A percentile compares a stretch with the other conserved stretches of the same genome.
Conservation (phyloP, 129 eudicot species). For the Chrysanthemum lavandulifolium region DNA sequence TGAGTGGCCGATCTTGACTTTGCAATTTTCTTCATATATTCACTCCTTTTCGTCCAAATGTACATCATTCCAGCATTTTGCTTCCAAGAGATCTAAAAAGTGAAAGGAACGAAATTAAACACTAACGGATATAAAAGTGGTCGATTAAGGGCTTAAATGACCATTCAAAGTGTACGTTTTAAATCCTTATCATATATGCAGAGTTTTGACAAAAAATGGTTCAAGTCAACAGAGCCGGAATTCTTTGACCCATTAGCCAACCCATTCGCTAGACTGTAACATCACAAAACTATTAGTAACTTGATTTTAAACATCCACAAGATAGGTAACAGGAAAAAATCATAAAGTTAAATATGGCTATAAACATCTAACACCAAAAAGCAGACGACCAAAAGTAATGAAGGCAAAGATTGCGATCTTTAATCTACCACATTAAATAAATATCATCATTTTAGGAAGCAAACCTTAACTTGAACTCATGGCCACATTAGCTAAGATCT, state of each 20-base stretch:
- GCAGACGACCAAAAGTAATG: slow-evolving; percentile 6
- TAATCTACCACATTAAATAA: slow-evolving; percentile 16
- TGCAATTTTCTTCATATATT: no score
- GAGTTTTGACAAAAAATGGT: no score
- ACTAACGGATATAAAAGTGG: no score
- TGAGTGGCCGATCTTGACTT: no score
- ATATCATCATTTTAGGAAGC: neutral
- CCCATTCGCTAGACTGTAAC: neutral
- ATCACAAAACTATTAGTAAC: slow-evolving; percentile 10
- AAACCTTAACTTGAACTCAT: slow-evolving; percentile 18
- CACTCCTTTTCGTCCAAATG: no score
- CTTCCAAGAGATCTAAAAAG: no score
- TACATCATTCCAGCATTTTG: no score
- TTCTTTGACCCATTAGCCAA: neutral
- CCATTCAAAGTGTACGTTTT: no score
- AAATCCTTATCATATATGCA: no score
- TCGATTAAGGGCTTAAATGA: no score
- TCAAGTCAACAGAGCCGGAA: no score
- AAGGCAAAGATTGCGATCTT: slow-evolving; percentile 11
- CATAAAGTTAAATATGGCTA: slow-evolving; percentile 4
- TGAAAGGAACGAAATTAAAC: no score
- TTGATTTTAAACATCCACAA: neutral
- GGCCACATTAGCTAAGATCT: slow-evolving; percentile 28
- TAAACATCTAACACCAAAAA: slow-evolving; percentile 1
- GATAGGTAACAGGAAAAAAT: neutral